A percentile compares a stretch with the other conserved stretches of the same genome.
These are phyloP conservation scores for Phalaenopsis hybrid DNA, from an alignment of 116 monocot genomes.

Conservation along the genomic window DNA sequence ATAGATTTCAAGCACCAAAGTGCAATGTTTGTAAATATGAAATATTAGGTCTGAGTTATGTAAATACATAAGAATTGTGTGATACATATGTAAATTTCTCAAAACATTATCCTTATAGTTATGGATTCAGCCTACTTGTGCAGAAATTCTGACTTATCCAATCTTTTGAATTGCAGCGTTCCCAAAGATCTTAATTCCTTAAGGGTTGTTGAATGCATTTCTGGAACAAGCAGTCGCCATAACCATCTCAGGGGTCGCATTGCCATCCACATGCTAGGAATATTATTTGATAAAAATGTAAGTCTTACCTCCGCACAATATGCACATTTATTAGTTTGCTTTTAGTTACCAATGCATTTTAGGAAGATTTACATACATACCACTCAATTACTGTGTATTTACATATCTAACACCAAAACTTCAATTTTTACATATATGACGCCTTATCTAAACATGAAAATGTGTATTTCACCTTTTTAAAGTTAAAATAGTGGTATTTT, in stretches of 20 bases:
- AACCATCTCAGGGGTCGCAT: constrained; percentile 63
- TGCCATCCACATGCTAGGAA: constrained; percentile 49
- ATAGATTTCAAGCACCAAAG: too few species aligned
- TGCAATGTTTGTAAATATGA: too few species aligned
- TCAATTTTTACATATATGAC: too few species aligned
- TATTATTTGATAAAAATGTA: constrained; percentile 49
- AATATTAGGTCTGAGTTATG: too few species aligned
- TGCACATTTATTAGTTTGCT: background rate
- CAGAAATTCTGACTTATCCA: background rate
- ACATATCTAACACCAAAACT: too few species aligned
- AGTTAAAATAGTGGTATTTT: too few species aligned
- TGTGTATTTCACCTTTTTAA: too few species aligned
- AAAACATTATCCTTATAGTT: background rate
- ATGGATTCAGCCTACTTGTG: background rate
- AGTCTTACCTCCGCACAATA: constrained; percentile 13
- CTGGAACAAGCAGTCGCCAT: constrained; percentile 30
- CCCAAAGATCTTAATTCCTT: constrained; percentile 73
- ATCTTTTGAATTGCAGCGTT: constrained; percentile 35
- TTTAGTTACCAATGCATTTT: background rate
- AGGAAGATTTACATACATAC: background rate
- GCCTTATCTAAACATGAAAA: too few species aligned
- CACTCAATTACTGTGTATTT: too few species aligned
- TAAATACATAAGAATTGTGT: too few species aligned
- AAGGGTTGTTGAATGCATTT: constrained; percentile 68
- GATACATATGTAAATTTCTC: too few species aligned